phyloP scores from a whole-genome alignment of 805 yeast species.

The Phaffomyces thermotolerans region DNA sequence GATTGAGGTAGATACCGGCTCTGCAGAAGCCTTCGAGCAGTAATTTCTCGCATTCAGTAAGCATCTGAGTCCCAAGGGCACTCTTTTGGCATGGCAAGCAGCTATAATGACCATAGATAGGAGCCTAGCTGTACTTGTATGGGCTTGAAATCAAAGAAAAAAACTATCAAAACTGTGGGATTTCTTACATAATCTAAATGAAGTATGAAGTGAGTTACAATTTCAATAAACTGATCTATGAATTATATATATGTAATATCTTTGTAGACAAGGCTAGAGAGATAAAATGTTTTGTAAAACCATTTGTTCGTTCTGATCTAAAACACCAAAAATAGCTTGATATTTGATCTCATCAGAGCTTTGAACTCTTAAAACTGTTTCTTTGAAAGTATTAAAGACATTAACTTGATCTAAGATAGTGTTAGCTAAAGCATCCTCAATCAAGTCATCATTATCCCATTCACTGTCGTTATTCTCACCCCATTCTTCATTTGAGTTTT shows the following conservation, averaged over 20 bases:
- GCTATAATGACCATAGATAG: background rate
- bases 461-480: constrained; percentile 34
- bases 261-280: too few relatives aligned
- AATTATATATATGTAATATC: background rate
- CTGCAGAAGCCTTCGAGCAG: constrained; percentile 6
- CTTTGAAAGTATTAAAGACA: constrained; percentile 59
- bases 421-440: constrained; percentile 75
- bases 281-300: constrained; percentile 23
- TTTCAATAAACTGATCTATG: too few relatives aligned
- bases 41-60: background rate
- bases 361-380: constrained; percentile 43
- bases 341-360: constrained; percentile 41
- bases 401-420: constrained; percentile 75
- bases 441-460: constrained; percentile 71
- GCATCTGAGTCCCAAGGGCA: background rate
- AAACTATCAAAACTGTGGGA: too few relatives aligned
- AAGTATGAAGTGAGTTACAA: too few relatives aligned
- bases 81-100: background rate
- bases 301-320: constrained; percentile 30
- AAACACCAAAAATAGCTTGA: constrained; percentile 36
- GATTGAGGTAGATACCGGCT: constrained; percentile 12
- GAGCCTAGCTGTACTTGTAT: background rate
- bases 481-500: constrained; percentile 27
- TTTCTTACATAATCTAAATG: too few relatives aligned
- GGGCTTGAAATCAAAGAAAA: too few relatives aligned